These are phyloP conservation scores for Cyathus striatus DNA, from an alignment of 768 basidiomycete species.

Conservation along the genomic window DNA sequence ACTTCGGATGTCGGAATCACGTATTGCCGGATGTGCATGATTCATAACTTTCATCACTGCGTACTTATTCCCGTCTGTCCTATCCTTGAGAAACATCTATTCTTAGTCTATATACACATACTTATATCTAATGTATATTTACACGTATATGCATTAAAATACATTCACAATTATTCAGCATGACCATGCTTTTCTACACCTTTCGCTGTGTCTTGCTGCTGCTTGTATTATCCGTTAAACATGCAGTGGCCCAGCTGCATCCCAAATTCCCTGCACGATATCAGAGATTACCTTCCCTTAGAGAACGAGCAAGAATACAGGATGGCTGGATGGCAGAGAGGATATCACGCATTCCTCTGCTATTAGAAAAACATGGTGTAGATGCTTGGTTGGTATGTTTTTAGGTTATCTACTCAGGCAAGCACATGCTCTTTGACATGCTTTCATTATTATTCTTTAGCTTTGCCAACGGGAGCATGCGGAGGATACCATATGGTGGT, in stretches of 20 bases:
- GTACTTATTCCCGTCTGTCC: too few species aligned
- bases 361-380: constrained; percentile 37
- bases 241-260: constrained; percentile 14
- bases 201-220: too few species aligned
- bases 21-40: too few species aligned
- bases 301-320: constrained; percentile 33
- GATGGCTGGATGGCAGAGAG: constrained; percentile 36
- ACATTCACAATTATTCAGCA: too few species aligned
- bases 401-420: background rate
- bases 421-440: too few species aligned
- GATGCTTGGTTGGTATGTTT: constrained; percentile 36
- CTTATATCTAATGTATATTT: too few species aligned
- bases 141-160: too few species aligned
- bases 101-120: too few species aligned
- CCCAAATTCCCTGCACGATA: constrained; percentile 27
- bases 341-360: constrained; percentile 31
- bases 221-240: background rate
- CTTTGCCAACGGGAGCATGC: constrained; percentile 46
- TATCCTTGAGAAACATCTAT: too few species aligned
- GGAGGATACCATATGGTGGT: constrained; percentile 50
- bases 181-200: too few species aligned
- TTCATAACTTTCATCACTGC: too few species aligned
- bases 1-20: too few species aligned
- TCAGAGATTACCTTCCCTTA: constrained; percentile 28
- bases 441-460: constrained; percentile 17